phyloP scores from a whole-genome alignment of 768 basidiomycete genomes.

The Suillus plorans region DNA sequence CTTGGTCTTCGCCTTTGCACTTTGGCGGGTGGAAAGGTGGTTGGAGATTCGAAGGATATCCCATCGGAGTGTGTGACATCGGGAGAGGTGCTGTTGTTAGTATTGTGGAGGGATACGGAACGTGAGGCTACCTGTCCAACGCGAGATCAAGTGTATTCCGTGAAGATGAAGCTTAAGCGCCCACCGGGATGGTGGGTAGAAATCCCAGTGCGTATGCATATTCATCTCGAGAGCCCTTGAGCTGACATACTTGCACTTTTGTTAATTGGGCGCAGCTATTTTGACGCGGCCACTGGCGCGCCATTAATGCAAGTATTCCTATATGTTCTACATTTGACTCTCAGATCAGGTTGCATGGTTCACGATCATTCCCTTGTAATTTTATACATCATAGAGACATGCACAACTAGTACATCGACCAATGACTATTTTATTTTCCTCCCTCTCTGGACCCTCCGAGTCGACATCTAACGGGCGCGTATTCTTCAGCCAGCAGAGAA shows the following conservation, averaged over 20 bases:
- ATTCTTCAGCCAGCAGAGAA: too few relatives aligned
- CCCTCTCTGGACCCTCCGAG: too few relatives aligned
- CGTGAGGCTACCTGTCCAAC: not conserved
- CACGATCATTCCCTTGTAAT: too few relatives aligned
- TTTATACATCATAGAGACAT: too few relatives aligned
- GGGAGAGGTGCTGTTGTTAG: not conserved
- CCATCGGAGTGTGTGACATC: not conserved
- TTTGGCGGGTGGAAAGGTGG: not conserved
- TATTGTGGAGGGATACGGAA: not conserved
- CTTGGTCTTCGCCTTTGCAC: not conserved
- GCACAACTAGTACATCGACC: too few relatives aligned
- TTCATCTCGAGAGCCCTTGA: not conserved
- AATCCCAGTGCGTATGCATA: not conserved
- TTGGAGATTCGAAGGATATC: not conserved
- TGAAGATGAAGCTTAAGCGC: not conserved
- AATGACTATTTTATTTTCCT: too few relatives aligned
- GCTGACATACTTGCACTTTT: not conserved
- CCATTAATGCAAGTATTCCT: too few relatives aligned
- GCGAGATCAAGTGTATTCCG: not conserved
- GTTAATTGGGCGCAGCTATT: too few relatives aligned
- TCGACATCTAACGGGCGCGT: too few relatives aligned
- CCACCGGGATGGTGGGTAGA: slow-evolving; percentile 3
- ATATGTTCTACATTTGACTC: too few relatives aligned
- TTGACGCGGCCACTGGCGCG: too few relatives aligned
- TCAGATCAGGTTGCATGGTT: too few relatives aligned